Evolutionary conservation across 768 basidiomycete species (phyloP).

Genomic region (Leccinellum rugosiceps): DNA sequence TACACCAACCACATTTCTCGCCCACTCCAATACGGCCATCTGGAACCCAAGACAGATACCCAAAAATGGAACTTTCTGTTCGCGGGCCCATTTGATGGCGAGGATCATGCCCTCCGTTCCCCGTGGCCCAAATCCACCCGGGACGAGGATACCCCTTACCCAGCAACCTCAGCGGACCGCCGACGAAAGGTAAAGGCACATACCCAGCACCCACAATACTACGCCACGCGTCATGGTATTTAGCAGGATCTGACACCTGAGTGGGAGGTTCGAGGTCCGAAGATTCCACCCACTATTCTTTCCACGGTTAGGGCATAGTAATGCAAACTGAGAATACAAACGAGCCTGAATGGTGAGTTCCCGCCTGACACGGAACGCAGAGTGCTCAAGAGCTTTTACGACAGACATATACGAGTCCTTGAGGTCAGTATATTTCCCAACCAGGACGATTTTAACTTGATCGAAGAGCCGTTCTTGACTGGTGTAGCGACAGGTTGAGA

Average conservation of each 20-base stretch:
- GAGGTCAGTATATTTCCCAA: slow-evolving; percentile 96
- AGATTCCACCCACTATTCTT: slow-evolving; percentile 88
- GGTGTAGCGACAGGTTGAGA: slow-evolving; percentile 5
- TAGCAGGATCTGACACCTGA: slow-evolving; percentile 75
- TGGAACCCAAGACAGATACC: slow-evolving; percentile 99
- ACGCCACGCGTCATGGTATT: slow-evolving; percentile 95
- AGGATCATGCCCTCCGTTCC: slow-evolving; percentile 98
- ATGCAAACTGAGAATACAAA: slow-evolving; percentile 6
- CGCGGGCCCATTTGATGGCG: slow-evolving; percentile 96
- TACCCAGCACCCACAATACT: slow-evolving; percentile 87
- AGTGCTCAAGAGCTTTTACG: slow-evolving; percentile 94
- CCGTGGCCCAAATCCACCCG: slow-evolving; percentile 91
- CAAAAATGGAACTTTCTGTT: slow-evolving; percentile 91
- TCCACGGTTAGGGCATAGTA: slow-evolving; percentile 3
- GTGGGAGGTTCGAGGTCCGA: slow-evolving; percentile 83
- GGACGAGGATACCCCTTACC: slow-evolving; percentile 88
- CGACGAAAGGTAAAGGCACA: slow-evolving; percentile 22
- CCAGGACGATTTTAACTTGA: slow-evolving; percentile 82
- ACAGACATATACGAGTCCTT: slow-evolving; percentile 99
- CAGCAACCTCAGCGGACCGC: slow-evolving; percentile 9
- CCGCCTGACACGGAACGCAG: slow-evolving; percentile 86
- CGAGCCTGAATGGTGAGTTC: slow-evolving; percentile 78
- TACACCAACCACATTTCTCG: slow-evolving; percentile 75
- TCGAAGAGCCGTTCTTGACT: slow-evolving; percentile 96
- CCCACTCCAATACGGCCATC: slow-evolving; percentile 94